phyloP scores from a whole-genome alignment of 1,284 basidiomycete genomes.

The Rhizoctonia solani region DNA sequence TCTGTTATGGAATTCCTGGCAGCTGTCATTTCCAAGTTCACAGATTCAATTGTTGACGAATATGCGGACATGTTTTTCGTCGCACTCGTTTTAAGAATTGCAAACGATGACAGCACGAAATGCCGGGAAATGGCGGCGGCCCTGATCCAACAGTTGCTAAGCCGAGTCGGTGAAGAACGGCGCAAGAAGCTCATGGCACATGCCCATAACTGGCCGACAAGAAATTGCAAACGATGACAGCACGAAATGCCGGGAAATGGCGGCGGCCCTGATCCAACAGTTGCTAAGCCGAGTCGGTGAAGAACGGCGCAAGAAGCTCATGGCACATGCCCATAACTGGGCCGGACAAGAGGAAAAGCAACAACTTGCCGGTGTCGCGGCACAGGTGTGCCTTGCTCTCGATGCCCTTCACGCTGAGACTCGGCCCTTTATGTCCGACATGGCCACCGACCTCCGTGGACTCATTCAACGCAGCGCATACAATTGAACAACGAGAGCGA shows the following conservation, averaged over 20 bases:
- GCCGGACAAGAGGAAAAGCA: slow-evolving; percentile 64
- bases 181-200: slow-evolving; percentile 62
- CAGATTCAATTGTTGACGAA: slow-evolving; percentile 72
- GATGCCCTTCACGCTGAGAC: slow-evolving; percentile 63
- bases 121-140: slow-evolving; percentile 87
- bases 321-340: slow-evolving; percentile 83
- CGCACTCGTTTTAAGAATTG: slow-evolving; percentile 88
- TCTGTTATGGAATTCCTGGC: slow-evolving; percentile 91
- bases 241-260: slow-evolving; percentile 85
- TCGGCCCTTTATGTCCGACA: slow-evolving; percentile 53
- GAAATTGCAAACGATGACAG: slow-evolving; percentile 93
- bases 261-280: slow-evolving; percentile 77
- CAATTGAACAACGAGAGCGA: slow-evolving; percentile 45
- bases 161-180: slow-evolving; percentile 65
- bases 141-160: slow-evolving; percentile 77
- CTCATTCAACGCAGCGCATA: slow-evolving; percentile 57
- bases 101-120: slow-evolving; percentile 89
- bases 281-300: slow-evolving; percentile 73
- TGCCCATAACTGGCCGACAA: no score
- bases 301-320: slow-evolving; percentile 60
- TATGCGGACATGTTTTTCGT: slow-evolving; percentile 92
- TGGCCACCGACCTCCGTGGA: slow-evolving; percentile 64
- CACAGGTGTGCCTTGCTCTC: slow-evolving; percentile 79
- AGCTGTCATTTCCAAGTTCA: slow-evolving; percentile 86
- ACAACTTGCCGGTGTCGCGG: slow-evolving; percentile 69